These are phyloP conservation scores for Ceratocystiopsis brevicomis DNA, from an alignment of 2,329 filamentous ascomycete genomes.

Conservation along the genomic window DNA sequence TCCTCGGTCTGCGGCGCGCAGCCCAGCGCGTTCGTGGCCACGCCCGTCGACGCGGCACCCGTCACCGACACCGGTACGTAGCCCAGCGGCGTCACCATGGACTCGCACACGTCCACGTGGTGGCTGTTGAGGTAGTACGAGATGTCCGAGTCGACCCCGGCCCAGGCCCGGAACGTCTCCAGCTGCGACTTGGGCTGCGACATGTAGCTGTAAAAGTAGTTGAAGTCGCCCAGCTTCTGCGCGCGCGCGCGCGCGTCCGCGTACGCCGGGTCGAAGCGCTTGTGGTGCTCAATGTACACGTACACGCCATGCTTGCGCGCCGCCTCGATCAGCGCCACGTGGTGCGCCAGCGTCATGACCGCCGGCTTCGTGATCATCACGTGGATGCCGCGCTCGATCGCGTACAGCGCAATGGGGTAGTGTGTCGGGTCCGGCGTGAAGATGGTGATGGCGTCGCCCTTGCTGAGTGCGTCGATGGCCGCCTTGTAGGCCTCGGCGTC, in stretches of 20 bases:
- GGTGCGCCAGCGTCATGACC: slow-evolving; percentile 65
- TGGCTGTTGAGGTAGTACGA: slow-evolving; percentile 93
- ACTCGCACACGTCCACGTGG: slow-evolving; percentile 83
- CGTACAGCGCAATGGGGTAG: slow-evolving; percentile 80
- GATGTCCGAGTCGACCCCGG: slow-evolving; percentile 79
- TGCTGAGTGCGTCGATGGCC: slow-evolving; percentile 65
- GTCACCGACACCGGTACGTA: slow-evolving; percentile 65
- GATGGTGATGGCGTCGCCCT: slow-evolving; percentile 82
- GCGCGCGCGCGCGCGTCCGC: slow-evolving; percentile 68
- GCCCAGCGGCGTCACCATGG: slow-evolving; percentile 57
- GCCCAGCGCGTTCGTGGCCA: slow-evolving; percentile 51
- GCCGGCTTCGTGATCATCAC: slow-evolving; percentile 90
- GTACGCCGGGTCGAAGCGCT: slow-evolving; percentile 87
- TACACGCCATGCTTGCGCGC: slow-evolving; percentile 61
- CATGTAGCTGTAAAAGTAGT: slow-evolving; percentile 98
- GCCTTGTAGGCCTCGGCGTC: slow-evolving; percentile 74
- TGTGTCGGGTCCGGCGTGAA: slow-evolving; percentile 92
- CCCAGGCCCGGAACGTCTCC: slow-evolving; percentile 90
- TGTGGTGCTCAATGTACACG: slow-evolving; percentile 91
- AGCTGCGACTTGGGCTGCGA: slow-evolving; percentile 79
- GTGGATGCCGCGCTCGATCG: slow-evolving; percentile 72
- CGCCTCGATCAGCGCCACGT: slow-evolving; percentile 55
- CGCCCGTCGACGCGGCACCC: slow-evolving; percentile 58
- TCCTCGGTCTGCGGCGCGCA: slow-evolving; percentile 73
- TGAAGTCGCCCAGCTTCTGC: slow-evolving; percentile 71